Base-by-base conservation (phyloP, 345 rosid genomes). In the Eucalyptus cloeziana region DNA sequence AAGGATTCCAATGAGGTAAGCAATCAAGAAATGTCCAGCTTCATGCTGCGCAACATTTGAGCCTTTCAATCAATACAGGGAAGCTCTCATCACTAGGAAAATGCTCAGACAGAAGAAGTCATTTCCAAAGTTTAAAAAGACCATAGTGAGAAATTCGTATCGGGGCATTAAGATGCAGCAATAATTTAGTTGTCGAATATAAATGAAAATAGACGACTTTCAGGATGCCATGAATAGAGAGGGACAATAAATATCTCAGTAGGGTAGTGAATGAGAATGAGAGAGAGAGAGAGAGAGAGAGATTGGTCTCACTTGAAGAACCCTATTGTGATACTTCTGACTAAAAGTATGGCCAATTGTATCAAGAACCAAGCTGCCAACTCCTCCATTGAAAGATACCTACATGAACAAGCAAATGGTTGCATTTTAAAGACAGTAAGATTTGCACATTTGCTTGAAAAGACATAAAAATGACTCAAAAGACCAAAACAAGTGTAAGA, bases 1-100 rank as follows among this genome's bases (percentile, higher is more conserved):
- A 47, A 96, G 98, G 88, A 96, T 93, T 10, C 98, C 99, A 7
- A 95, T 92, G 92, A 97, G 91, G 91, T 96, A 97, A 30, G 99
- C 98, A 60, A 97, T 93, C 91, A 96, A 92, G 97, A 96, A 96
- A 94, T 97, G 99, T n/a, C 99, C 98, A 71, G 99, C 99, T 94
- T 97, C 99, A 85, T 96, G 99, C 99, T 97, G 93, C 92, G 88
- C 50, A 88, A 24, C 62, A 85, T 52, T 62, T 27, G 8, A 89
- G 27, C 79, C 30, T 64, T 49, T 47, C 43, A 16, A 11, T 87
- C 58, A 47, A 31, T 64, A 44, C 19, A 87, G 24, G 52, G 56
- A 60, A 67, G 24, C 51, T 60, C 15, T 62, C 47, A 2, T 21
- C 47, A 40, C 83, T 76, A 40, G 83, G 30, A 21, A 76, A 76